Evolutionary conservation across 768 basidiomycete genomes (phyloP), one percentile per base, ranked within the genome.

Genomic region (Cyclocybe cylindracea): DNA sequence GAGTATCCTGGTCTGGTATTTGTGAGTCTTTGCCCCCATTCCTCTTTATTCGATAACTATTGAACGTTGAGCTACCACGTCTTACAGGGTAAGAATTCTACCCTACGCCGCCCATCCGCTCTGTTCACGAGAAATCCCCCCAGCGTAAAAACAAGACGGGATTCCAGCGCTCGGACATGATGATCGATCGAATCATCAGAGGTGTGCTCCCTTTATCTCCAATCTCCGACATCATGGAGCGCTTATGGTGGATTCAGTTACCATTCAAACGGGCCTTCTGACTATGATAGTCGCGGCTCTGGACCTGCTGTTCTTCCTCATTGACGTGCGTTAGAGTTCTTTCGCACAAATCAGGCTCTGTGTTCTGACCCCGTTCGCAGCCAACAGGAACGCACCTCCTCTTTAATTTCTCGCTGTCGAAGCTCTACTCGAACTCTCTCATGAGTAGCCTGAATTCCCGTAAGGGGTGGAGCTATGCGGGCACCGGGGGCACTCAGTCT

Each of bases 1-100:
- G 2, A 46, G 57, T 14, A 65, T 72, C 5, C 64, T 79, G 9
- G 74, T 78, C 9, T 69, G 65, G 66, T 70, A 72, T 52, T 57
- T 80, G 78, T 79, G 48, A 51, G 61, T 61, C 11, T 36, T 39
- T 11, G 16, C 5, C 24, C 4, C 8, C 29, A 36, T 10, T 33
- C 7, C 37, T 31, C 14, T 7, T 16, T 24, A 24, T 24, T 24
- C 2, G 24, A 19, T 16, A 10, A 31, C 39, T 10, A n/a, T n/a
- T n/a, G n/a, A n/a, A n/a, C n/a, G 5, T 18, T 47, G 11, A 35
- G 33, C 19, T n/a, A 16, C 41, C 14, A 13, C n/a, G 6, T 11
- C 11, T 24, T 24, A 24, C 24, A 51, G 50, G 19, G 42, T 51
- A 51, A 38, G 24, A 32, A 7, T n/a, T 24, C 13, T n/a, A 44